phyloP scores from a whole-genome alignment of 176 grass and related monocot genomes.

The Saccharum officinarum region DNA sequence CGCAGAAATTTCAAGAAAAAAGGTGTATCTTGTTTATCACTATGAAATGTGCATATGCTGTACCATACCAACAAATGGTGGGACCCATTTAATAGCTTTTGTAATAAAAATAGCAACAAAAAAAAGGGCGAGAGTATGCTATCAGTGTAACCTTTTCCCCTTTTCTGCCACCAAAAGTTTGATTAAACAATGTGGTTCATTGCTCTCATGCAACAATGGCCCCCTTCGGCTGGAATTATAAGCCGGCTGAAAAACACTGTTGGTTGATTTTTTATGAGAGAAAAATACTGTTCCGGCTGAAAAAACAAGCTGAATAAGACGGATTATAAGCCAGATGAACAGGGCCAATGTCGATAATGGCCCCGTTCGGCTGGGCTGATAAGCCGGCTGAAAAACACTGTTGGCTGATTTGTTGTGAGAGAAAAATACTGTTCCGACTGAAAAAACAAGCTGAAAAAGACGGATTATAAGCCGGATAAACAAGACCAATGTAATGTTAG shows the following conservation, averaged over 20 bases:
- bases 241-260: no score
- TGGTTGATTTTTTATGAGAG: no score
- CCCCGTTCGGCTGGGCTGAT: no score
- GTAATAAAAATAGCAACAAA: neutral
- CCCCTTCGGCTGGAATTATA: no score
- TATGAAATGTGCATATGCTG: neutral
- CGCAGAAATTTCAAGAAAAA: neutral
- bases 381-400: no score
- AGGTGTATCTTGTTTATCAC: neutral
- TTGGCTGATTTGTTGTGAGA: no score
- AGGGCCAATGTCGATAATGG: neutral
- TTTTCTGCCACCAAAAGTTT: neutral
- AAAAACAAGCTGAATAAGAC: no score
- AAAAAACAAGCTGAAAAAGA: no score
- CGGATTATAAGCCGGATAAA: no score
- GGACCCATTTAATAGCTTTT: neutral
- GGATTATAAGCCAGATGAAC: no score
- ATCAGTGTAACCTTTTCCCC: neutral
- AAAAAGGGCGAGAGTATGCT: neutral
- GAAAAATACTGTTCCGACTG: no score
- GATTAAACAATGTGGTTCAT: neutral
- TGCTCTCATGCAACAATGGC: conserved; percentile 25
- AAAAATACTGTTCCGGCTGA: no score
- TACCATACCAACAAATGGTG: neutral
- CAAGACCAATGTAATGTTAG: neutral